These are phyloP conservation scores for Erysimum cheiri DNA, from an alignment of 441 rosid genomes.

Conservation along the genomic window DNA sequence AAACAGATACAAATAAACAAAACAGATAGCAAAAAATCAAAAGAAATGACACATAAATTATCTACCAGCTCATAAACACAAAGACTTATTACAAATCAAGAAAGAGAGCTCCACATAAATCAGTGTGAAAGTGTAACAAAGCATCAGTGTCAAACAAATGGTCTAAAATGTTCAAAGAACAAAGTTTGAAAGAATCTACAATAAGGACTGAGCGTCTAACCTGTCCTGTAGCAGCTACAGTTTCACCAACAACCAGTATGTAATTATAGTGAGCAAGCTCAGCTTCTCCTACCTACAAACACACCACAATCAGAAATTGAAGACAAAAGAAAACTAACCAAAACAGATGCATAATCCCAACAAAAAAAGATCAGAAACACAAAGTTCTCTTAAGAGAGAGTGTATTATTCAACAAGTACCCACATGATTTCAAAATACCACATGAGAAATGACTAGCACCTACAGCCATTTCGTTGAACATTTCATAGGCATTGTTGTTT, in stretches of 20 bases:
- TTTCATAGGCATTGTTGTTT: neutral
- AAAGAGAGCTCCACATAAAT: too few relatives aligned
- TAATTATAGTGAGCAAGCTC: constrained; percentile 94
- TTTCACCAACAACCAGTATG: constrained; percentile 94
- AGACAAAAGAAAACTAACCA: neutral
- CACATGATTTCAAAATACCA: neutral
- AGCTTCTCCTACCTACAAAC: constrained; percentile 87
- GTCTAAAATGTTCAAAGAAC: constrained; percentile 11
- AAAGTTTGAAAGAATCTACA: neutral
- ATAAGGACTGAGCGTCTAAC: constrained; percentile 44
- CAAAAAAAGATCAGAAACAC: constrained; percentile 24
- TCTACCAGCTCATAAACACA: too few relatives aligned
- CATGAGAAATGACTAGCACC: neutral
- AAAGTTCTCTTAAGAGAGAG: neutral
- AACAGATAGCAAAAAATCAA: too few relatives aligned
- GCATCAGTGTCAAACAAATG: neutral
- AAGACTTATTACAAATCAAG: too few relatives aligned
- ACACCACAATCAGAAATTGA: constrained; percentile 8
- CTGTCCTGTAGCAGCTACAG: constrained; percentile 81
- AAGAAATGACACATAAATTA: too few relatives aligned
- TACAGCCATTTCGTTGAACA: constrained; percentile 13
- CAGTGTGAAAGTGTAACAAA: too few relatives aligned
- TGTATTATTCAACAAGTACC: neutral
- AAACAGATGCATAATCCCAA: constrained; percentile 1
- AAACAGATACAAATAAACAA: too few relatives aligned